Evolutionary conservation across 345 rosid species (phyloP), one percentile per base, ranked within the genome.

Genomic region (Kandelia obovata): DNA sequence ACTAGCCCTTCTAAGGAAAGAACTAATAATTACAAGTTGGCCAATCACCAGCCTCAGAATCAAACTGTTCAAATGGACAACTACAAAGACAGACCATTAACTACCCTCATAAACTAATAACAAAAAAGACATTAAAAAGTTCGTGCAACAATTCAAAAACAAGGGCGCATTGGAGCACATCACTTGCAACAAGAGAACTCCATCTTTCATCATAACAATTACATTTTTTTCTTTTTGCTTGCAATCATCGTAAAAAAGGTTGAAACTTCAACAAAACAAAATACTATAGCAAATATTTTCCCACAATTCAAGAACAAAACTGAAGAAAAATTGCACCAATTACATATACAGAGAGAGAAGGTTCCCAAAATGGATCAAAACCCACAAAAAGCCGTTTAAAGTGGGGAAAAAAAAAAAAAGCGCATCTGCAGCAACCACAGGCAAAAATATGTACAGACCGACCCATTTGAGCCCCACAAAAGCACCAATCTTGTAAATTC

Each of bases 11-110:
- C 65, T 28, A 51, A 72, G 71, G 61, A 69, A 70, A 72, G 55
- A 76, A 65, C 49, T 76, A 75, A 59, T 32, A 69, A 64, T 76
- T 65, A 49, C 37, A 68, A 77, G 51, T 47, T 72, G 85, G 76
- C 80, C 59, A 4, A 37, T 63, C 62, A 79, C 79, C 82, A 65
- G 65, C 65, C 75, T 17, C 76, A 76, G 53, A 68, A 61, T 4
- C 16, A 15, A 39, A 31, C 43, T n/a, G 65, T 35, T 56, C 59
- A 13, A 71, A 31, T 64, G 68, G 30, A 68, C 77, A 59, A 68
- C 65, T 67, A 68, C 55, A 68, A 61, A 58, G 26, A 46, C 55
- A 58, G 66, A 35, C 31, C 61, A 71, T 71, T 67, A 64, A 62
- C 71, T 5, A 66, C 62, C 70, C 61, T 58, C 15, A 19, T 67